Base-by-base conservation (phyloP, 2,329 filamentous ascomycete genomes). In the Hypoxylon sp. region DNA sequence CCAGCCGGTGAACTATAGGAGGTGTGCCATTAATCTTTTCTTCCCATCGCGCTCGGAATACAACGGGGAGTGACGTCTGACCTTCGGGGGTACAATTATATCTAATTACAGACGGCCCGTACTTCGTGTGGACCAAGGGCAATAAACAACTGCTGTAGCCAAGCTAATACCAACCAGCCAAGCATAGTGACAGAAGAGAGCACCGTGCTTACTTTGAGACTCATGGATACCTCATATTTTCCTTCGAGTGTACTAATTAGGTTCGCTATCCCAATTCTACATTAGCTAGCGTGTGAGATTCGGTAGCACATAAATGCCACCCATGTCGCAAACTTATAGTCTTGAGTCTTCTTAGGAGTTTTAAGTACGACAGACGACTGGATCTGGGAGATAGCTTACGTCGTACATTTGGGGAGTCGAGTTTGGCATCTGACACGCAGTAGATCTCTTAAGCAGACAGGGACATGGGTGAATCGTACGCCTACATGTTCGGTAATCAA, bases 401-500 rank as follows among this genome's bases (percentile, higher is more conserved):
- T 62, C 58, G 37, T 33, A 58, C 54, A 14, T 57, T 61, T 31
- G 35, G 37, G 46, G 46, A 24, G 31, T 39, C 51, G 33, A 29
- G 63, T 56, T 59, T 66, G 44, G 47, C 52, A 64, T 68, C 55
- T 47, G 55, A 62, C 19, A 63, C 59, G 46, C 33, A 42, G 50
- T 29, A 60, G 54, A 62, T 61, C 44, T 57, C 19, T 44, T 1
- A 26, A 37, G 46, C 33, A 35, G 47, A 42, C 44, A 57, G 42
- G 59, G 56, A 26, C 52, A 55, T 46, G 26, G 50, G 31, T 46
- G 33, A 55, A 63, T 69, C 29, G 55, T 63, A 56, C 39, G 35
- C 13, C 42, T 60, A 53, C 52, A 62, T 62, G 31, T 44, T 37
- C 35, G 37, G 53, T 10, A 62, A 46, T 39, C n/a, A 64, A 65